Percentiles rank a stretch among this genome's conserved stretches.
Evolutionary conservation across 257 asterid species (phyloP).

Genomic region (Pogostemon cablin): DNA sequence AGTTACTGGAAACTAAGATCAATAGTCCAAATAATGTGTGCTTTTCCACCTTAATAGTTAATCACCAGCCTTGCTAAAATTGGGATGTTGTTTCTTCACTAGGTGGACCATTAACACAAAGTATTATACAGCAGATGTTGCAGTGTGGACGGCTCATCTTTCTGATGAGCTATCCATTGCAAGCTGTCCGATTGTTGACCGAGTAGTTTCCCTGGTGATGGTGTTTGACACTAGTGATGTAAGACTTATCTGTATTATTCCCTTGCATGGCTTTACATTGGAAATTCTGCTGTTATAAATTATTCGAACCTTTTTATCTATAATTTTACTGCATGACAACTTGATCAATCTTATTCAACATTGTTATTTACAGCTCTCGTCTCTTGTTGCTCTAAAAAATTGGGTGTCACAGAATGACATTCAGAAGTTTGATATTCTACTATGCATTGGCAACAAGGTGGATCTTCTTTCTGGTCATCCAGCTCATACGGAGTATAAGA

Average conservation of each 20-base stretch:
- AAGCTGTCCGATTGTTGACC: slow-evolving; percentile 50
- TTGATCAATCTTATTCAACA: slow-evolving; percentile 29
- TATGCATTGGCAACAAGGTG: slow-evolving; percentile 92
- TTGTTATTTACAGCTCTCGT: slow-evolving; percentile 60
- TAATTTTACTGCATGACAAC: neutral
- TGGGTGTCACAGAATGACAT: slow-evolving; percentile 75
- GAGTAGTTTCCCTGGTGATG: slow-evolving; percentile 77
- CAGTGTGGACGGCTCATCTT: slow-evolving; percentile 78
- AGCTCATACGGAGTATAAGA: slow-evolving; percentile 79
- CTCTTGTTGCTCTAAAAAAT: slow-evolving; percentile 69
- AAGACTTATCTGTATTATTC: slow-evolving; percentile 37
- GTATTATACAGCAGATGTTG: slow-evolving; percentile 84
- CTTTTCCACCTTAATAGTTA: slow-evolving; percentile 16
- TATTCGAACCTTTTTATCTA: neutral
- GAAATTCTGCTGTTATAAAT: neutral
- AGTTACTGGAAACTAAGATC: slow-evolving; percentile 35
- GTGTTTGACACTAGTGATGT: slow-evolving; percentile 81
- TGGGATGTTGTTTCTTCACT: slow-evolving; percentile 36
- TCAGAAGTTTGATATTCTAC: slow-evolving; percentile 67
- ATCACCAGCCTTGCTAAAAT: slow-evolving; percentile 19
- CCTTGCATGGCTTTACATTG: slow-evolving; percentile 8
- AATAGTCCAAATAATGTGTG: slow-evolving; percentile 10
- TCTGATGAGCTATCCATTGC: slow-evolving; percentile 53
- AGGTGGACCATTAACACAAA: slow-evolving; percentile 96
- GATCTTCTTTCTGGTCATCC: slow-evolving; percentile 91